Evolutionary conservation across 2,329 filamentous ascomycete species (phyloP).

Genomic region (Pseudohalonectria lignicola): DNA sequence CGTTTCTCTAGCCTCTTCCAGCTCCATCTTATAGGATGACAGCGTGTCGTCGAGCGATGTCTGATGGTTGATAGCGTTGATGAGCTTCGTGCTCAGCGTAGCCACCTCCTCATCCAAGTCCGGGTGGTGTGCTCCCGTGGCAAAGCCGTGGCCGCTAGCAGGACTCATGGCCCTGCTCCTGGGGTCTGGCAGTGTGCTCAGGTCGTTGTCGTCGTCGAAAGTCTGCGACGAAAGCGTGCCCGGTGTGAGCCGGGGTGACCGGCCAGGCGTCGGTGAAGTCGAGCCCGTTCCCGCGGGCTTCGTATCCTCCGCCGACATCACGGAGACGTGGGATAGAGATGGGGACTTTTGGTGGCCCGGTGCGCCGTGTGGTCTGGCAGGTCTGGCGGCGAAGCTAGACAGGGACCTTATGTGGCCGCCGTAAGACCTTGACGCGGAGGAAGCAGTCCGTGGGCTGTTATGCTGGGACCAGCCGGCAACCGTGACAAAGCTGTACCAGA

Average conservation of each 20-base stretch:
- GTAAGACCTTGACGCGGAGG: constrained; percentile 22
- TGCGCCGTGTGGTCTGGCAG: constrained; percentile 21
- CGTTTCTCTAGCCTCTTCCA: constrained; percentile 60
- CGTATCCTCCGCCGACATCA: constrained; percentile 22
- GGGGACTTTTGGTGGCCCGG: constrained; percentile 16
- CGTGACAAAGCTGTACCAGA: constrained; percentile 35
- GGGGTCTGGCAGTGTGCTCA: constrained; percentile 60
- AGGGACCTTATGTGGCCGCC: constrained; percentile 39
- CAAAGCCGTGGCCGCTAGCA: constrained; percentile 20
- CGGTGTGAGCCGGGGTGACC: constrained; percentile 8
- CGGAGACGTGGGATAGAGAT: constrained; percentile 24
- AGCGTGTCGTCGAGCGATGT: constrained; percentile 84
- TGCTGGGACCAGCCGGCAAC: constrained; percentile 42
- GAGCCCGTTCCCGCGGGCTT: too few species aligned
- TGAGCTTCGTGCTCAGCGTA: constrained; percentile 85
- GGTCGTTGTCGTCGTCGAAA: constrained; percentile 42
- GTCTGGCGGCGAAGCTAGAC: constrained; percentile 36
- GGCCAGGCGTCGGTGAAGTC: constrained; percentile 10
- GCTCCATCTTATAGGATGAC: constrained; percentile 69
- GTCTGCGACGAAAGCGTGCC: constrained; percentile 17
- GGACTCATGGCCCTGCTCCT: constrained; percentile 41
- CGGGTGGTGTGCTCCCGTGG: constrained; percentile 31
- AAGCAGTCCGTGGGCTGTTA: constrained; percentile 18
- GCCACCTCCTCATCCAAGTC: constrained; percentile 67
- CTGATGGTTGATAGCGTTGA: constrained; percentile 95